A percentile compares a stretch with the other conserved stretches of the same genome.
phyloP scores from a whole-genome alignment of 371 early-diverging fungal genomes.

The Rhizopus sp. region DNA sequence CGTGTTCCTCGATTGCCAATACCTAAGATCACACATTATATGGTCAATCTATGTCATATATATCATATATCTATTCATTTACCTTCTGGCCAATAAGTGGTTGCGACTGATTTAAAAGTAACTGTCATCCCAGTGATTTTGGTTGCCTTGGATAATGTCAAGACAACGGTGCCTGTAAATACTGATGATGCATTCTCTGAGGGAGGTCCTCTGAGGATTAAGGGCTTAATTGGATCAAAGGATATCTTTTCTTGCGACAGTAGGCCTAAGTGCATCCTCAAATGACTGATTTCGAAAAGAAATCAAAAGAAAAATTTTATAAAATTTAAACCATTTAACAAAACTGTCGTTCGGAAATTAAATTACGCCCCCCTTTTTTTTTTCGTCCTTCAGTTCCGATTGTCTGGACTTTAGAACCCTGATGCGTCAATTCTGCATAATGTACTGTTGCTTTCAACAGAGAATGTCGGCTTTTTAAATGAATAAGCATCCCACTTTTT shows the following conservation, averaged over 20 bases:
- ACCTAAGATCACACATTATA: slow-evolving; percentile 12
- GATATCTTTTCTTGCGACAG: slow-evolving; percentile 38
- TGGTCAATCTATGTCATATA: not conserved
- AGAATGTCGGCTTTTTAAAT: too few relatives aligned
- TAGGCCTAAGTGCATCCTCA: slow-evolving; percentile 28
- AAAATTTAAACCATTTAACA: too few relatives aligned
- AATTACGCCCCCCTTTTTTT: too few relatives aligned
- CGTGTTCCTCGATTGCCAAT: slow-evolving; percentile 38
- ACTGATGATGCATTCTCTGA: slow-evolving; percentile 38
- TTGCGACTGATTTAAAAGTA: slow-evolving; percentile 36
- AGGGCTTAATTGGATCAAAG: slow-evolving; percentile 49
- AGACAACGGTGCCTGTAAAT: slow-evolving; percentile 41
- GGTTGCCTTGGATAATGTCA: slow-evolving; percentile 34
- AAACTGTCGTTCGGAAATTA: too few relatives aligned
- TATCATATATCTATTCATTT: not conserved
- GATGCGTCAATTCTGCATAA: too few relatives aligned
- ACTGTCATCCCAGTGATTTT: slow-evolving; percentile 39
- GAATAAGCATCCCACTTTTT: too few relatives aligned
- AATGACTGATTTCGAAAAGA: too few relatives aligned
- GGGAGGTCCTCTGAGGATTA: slow-evolving; percentile 45
- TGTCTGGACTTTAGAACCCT: too few relatives aligned
- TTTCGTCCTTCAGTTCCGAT: too few relatives aligned
- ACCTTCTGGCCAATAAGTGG: slow-evolving; percentile 57
- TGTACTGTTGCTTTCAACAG: too few relatives aligned
- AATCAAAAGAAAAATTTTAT: too few relatives aligned